Conservation (phyloP, 306 rosid species). For the Arachis stenosperma region DNA sequence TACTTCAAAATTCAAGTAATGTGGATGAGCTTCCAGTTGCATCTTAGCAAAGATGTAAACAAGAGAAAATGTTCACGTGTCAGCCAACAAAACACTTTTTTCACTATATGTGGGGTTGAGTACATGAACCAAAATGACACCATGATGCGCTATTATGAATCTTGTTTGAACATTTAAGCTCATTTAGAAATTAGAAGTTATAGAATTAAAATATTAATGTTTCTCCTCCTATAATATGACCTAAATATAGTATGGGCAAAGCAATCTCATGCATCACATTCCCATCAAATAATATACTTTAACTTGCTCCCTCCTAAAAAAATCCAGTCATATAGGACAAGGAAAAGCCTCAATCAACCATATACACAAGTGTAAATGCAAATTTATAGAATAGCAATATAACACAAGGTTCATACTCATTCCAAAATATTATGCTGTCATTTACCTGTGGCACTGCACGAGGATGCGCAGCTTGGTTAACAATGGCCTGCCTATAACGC, state of each 20-base stretch:
- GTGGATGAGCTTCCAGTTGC: no score
- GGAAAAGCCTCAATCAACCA: background rate
- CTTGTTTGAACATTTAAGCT: background rate
- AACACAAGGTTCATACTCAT: background rate
- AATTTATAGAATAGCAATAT: background rate
- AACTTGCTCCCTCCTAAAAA: background rate
- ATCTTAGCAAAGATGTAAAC: no score
- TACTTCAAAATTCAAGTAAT: no score
- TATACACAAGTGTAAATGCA: background rate
- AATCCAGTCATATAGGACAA: background rate
- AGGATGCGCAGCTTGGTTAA: slow-evolving; percentile 43
- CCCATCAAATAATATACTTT: background rate
- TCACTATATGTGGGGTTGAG: no score
- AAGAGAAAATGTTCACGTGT: no score
- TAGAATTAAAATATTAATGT: no score
- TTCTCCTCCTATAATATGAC: background rate
- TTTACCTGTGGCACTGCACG: slow-evolving; percentile 60
- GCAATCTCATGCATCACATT: background rate
- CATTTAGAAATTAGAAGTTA: no score
- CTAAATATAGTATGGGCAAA: background rate
- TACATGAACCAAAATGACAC: no score
- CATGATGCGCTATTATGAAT: no score
- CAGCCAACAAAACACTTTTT: no score
- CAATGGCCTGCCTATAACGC: slow-evolving; percentile 49
- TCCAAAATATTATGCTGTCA: background rate